phyloP scores from a whole-genome alignment of 73 alveolate species.

The Breviolum minutum region DNA sequence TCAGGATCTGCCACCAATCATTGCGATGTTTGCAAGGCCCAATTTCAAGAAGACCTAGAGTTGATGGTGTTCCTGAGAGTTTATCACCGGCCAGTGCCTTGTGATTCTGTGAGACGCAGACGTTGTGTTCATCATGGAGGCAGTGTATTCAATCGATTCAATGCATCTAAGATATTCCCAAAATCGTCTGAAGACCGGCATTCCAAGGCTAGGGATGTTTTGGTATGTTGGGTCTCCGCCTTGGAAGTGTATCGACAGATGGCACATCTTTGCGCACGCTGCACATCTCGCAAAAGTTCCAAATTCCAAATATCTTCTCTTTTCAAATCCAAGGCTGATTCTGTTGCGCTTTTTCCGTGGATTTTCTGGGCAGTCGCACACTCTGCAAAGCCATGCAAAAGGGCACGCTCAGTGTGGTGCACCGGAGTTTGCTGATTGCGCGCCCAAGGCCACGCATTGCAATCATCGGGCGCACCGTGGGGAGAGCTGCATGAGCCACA shows the following conservation, averaged over 20 bases:
- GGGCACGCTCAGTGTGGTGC: too few species aligned
- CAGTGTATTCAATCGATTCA: background rate
- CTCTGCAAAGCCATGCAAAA: background rate
- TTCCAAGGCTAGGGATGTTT: conserved; percentile 65
- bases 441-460: conserved; percentile 82
- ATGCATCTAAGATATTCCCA: too few species aligned
- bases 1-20: too few species aligned
- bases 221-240: conserved; percentile 82
- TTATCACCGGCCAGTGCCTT: conserved; percentile 40
- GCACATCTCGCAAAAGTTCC: too few species aligned
- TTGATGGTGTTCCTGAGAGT: conserved; percentile 81
- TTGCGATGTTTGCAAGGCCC: conserved; percentile 39
- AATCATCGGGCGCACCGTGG: conserved; percentile 67
- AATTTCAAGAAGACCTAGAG: conserved; percentile 86
- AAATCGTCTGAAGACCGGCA: background rate
- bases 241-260: background rate
- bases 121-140: background rate
- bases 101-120: background rate
- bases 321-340: conserved; percentile 14
- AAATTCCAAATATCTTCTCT: background rate
- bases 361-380: conserved; percentile 58
- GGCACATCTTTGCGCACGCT: too few species aligned
- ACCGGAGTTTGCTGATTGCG: too few species aligned
- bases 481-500: conserved; percentile 45
- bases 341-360: conserved; percentile 91